These are phyloP conservation scores for Wickerhamomyces canadensis DNA, from an alignment of 805 yeast genomes.

Conservation along the genomic window DNA sequence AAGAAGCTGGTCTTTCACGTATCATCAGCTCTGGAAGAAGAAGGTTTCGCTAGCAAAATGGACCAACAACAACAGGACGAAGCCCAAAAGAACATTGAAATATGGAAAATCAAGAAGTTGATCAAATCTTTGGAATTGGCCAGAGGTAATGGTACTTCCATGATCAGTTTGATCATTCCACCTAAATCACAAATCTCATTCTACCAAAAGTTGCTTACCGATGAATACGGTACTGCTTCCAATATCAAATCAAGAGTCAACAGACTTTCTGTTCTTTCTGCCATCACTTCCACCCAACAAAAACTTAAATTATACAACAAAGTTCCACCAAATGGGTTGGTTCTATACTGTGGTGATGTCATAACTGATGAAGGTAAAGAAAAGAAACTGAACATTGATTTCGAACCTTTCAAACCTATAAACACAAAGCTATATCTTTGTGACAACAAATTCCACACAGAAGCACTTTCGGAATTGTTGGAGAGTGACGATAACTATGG, in stretches of 20 bases:
- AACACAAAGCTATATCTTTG: slow-evolving; percentile 94
- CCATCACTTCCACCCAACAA: slow-evolving; percentile 97
- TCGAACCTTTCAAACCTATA: slow-evolving; percentile 98
- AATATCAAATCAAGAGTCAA: slow-evolving; percentile 97
- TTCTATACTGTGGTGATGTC: slow-evolving; percentile 97
- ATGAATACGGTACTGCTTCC: slow-evolving; percentile 98
- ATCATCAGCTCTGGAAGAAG: no score
- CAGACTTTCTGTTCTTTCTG: slow-evolving; percentile 89
- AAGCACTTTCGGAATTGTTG: slow-evolving; percentile 87
- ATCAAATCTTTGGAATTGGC: slow-evolving; percentile 84
- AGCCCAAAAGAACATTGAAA: slow-evolving; percentile 94
- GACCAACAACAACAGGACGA: slow-evolving; percentile 62
- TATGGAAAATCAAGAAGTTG: slow-evolving; percentile 97
- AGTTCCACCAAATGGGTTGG: slow-evolving; percentile 94
- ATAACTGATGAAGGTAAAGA: slow-evolving; percentile 96
- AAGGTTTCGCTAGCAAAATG: no score
- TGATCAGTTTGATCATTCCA: slow-evolving; percentile 94
- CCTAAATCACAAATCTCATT: slow-evolving; percentile 92
- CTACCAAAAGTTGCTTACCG: slow-evolving; percentile 86
- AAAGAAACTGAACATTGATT: slow-evolving; percentile 93
- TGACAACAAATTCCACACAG: slow-evolving; percentile 98
- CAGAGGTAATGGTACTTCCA: slow-evolving; percentile 98
- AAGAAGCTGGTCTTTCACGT: no score
- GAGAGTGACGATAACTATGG: slow-evolving; percentile 97
- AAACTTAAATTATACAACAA: slow-evolving; percentile 82